Conservation (phyloP, 495 filamentous ascomycete genomes). For the Collariella sp. region DNA sequence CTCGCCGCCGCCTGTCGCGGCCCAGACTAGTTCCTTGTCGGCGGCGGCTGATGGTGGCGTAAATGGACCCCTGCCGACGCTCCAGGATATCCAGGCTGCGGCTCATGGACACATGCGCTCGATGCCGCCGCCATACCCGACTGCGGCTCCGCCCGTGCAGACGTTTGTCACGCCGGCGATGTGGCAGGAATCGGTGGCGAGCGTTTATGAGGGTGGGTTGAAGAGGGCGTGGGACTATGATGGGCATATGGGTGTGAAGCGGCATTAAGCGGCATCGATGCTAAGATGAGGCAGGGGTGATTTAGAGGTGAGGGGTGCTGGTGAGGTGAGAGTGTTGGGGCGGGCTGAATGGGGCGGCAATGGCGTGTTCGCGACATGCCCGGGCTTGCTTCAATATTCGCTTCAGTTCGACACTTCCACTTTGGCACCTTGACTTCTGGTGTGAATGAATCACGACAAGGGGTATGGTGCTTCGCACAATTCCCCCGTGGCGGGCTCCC, state of each 20-base stretch:
- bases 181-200: conserved; percentile 94
- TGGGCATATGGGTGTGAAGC: conserved; percentile 22
- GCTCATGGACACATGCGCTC: conserved; percentile 44
- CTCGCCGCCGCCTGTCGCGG: conserved; percentile 31
- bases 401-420: too few relatives aligned
- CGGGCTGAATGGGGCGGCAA: too few relatives aligned
- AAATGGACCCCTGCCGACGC: conserved; percentile 42
- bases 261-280: conserved; percentile 10
- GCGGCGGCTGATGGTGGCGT: conserved; percentile 39
- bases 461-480: too few relatives aligned
- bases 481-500: too few relatives aligned
- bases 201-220: conserved; percentile 69
- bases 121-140: conserved; percentile 46
- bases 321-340: background rate
- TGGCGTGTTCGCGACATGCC: too few relatives aligned
- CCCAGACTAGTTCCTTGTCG: conserved; percentile 36
- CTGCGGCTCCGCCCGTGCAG: conserved; percentile 43
- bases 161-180: conserved; percentile 83
- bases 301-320: background rate
- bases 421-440: too few relatives aligned
- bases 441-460: too few relatives aligned
- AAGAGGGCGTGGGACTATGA: conserved; percentile 69
- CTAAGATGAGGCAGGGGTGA: background rate
- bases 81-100: conserved; percentile 44
- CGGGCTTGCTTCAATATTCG: too few relatives aligned